Percentiles rank a stretch among this genome's conserved stretches.
These are phyloP conservation scores for Ocimum tenuiflorum DNA, from an alignment of 257 asterid genomes.

Conservation along the genomic window DNA sequence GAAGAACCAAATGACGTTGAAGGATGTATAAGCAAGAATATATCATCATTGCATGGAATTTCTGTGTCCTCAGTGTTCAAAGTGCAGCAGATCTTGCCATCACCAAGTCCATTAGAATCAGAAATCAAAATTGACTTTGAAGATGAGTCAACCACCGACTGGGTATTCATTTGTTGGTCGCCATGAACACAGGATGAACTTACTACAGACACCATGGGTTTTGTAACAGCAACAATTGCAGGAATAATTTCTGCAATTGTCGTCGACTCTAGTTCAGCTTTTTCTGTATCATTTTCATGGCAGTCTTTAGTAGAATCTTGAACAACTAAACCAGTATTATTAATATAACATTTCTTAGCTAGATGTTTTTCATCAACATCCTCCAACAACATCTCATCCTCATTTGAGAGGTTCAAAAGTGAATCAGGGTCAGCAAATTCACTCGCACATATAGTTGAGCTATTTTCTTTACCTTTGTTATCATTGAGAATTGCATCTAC, in stretches of 20 bases:
- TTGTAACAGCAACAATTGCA: slow-evolving; percentile 24
- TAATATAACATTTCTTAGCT: slow-evolving; percentile 29
- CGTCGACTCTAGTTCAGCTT: slow-evolving; percentile 29
- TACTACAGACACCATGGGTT: slow-evolving; percentile 30
- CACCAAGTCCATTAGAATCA: slow-evolving; percentile 38
- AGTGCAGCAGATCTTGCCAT: slow-evolving; percentile 46
- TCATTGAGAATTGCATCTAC: slow-evolving; percentile 31
- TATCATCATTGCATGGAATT: slow-evolving; percentile 97
- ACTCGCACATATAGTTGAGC: slow-evolving; percentile 27
- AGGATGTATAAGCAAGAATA: slow-evolving; percentile 94
- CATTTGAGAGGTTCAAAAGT: slow-evolving; percentile 80
- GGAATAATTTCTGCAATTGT: slow-evolving; percentile 28
- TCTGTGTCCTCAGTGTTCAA: slow-evolving; percentile 86
- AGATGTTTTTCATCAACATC: slow-evolving; percentile 48
- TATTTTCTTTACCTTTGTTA: slow-evolving; percentile 31
- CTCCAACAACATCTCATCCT: slow-evolving; percentile 49
- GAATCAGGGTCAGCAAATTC: slow-evolving; percentile 78
- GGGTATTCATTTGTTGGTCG: slow-evolving; percentile 27
- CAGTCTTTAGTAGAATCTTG: slow-evolving; percentile 34
- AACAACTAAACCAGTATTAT: slow-evolving; percentile 26
- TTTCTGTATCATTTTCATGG: slow-evolving; percentile 26
- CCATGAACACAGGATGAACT: slow-evolving; percentile 20
- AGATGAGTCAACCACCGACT: slow-evolving; percentile 36
- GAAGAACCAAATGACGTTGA: slow-evolving; percentile 53
- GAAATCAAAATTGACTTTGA: slow-evolving; percentile 31